Evolutionary conservation across 176 grass and related monocot species (phyloP).

Genomic region (Raddia distichophylla): DNA sequence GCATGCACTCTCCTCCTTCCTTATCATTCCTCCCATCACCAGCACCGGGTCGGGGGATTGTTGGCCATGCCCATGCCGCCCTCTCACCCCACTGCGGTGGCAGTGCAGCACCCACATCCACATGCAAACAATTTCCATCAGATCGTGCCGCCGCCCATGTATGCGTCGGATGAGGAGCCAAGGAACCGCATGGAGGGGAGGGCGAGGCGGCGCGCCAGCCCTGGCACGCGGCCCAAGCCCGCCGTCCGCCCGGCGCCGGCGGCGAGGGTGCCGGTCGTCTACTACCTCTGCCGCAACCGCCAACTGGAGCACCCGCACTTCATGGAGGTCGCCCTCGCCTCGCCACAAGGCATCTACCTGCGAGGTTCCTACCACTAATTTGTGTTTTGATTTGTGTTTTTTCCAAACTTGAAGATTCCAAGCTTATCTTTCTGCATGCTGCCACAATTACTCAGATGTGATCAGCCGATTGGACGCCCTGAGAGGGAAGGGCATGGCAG

Average conservation of each 20-base stretch:
- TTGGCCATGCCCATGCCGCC: background rate
- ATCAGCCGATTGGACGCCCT: conserved; percentile 60
- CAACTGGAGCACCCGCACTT: conserved; percentile 92
- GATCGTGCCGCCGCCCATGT: background rate
- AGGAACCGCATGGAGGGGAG: conserved; percentile 19
- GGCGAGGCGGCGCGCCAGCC: conserved; percentile 44
- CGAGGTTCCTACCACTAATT: conserved; percentile 34
- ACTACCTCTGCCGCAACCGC: conserved; percentile 77
- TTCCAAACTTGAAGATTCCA: background rate
- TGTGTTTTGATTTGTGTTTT: background rate
- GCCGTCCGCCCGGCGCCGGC: conserved; percentile 38
- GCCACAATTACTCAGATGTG: conserved; percentile 56
- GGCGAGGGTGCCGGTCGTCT: conserved; percentile 65
- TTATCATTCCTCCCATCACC: too few species aligned
- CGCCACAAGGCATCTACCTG: conserved; percentile 66
- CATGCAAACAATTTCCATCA: background rate
- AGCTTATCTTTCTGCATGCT: background rate
- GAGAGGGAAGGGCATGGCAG: conserved; percentile 74
- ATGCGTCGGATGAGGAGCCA: conserved; percentile 15
- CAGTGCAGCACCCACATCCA: background rate
- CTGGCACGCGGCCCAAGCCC: conserved; percentile 49
- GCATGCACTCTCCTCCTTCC: too few species aligned
- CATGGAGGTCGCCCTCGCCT: conserved; percentile 70
- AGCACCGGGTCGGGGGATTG: too few species aligned
- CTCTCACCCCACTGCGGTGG: background rate